A percentile compares a stretch with the other conserved stretches of the same genome.
Conservation (phyloP, 371 early-diverging fungal species). For the Circinella minor region DNA sequence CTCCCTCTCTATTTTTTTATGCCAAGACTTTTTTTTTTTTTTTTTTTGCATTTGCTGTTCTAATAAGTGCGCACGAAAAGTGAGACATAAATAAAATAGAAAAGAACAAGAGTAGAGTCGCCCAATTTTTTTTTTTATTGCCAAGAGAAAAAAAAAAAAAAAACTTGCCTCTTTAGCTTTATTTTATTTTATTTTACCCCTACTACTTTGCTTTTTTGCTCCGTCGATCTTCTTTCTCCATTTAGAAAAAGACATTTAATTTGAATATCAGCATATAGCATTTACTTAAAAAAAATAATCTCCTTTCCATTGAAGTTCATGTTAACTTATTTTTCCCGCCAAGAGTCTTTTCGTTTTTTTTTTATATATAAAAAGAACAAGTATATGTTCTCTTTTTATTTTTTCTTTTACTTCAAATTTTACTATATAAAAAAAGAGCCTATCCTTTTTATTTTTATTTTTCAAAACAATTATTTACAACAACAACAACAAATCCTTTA, state of each 20-base stretch:
- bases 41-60: not conserved
- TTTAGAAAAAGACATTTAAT: not conserved
- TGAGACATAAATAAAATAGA: not conserved
- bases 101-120: too few species aligned
- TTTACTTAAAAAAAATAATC: not conserved
- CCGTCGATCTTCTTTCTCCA: conserved; percentile 3
- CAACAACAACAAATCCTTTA: not conserved
- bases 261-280: not conserved
- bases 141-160: not conserved
- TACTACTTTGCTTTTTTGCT: not conserved
- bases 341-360: not conserved
- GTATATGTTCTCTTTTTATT: too few species aligned
- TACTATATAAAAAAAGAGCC: too few species aligned
- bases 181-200: not conserved
- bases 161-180: not conserved
- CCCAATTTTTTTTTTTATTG: not conserved
- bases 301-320: too few species aligned
- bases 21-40: not conserved
- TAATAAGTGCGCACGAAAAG: not conserved
- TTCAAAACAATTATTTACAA: not conserved
- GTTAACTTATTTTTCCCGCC: not conserved
- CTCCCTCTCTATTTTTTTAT: not conserved
- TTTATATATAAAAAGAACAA: too few species aligned
- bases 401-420: too few species aligned
- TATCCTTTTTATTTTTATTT: too few species aligned